These are phyloP conservation scores for Exophiala calicioides DNA, from an alignment of 2,329 filamentous ascomycete species.

Conservation along the genomic window DNA sequence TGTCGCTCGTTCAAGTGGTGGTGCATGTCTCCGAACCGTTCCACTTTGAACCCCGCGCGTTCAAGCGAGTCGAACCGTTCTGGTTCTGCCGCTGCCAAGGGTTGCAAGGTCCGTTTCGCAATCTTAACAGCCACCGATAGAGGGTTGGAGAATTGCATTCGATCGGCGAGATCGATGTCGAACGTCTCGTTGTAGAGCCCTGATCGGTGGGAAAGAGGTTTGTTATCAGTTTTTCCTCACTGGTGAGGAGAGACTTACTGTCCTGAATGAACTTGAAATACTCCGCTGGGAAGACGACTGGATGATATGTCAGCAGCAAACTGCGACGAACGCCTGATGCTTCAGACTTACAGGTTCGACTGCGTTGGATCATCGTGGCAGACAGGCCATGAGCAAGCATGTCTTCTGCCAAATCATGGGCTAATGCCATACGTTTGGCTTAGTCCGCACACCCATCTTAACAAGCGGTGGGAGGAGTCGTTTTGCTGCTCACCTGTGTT, in stretches of 20 bases:
- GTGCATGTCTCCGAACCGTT: conserved; percentile 40
- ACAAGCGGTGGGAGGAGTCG: too few relatives aligned
- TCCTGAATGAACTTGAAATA: conserved; percentile 4
- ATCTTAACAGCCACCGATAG: conserved; percentile 33
- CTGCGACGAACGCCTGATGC: too few relatives aligned
- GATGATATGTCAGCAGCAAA: too few relatives aligned
- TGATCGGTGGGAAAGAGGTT: neutral
- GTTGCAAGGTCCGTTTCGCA: conserved; percentile 32
- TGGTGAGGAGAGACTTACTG: too few relatives aligned
- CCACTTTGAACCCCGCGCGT: conserved; percentile 44
- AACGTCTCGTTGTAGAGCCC: conserved; percentile 24
- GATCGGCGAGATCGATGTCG: conserved; percentile 26
- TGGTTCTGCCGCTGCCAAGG: conserved; percentile 36
- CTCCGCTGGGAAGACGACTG: conserved; percentile 1
- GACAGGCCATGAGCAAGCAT: too few relatives aligned
- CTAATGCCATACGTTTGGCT: too few relatives aligned
- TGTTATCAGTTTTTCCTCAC: too few relatives aligned
- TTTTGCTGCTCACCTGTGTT: too few relatives aligned
- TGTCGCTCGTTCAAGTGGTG: conserved; percentile 43
- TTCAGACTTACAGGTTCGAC: too few relatives aligned
- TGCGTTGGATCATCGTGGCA: too few relatives aligned
- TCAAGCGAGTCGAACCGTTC: conserved; percentile 45
- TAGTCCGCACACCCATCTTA: too few relatives aligned
- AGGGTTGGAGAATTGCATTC: conserved; percentile 32
- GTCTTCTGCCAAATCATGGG: too few relatives aligned